Conservation (phyloP, 441 rosid genomes). For the Lepidium campestre region DNA sequence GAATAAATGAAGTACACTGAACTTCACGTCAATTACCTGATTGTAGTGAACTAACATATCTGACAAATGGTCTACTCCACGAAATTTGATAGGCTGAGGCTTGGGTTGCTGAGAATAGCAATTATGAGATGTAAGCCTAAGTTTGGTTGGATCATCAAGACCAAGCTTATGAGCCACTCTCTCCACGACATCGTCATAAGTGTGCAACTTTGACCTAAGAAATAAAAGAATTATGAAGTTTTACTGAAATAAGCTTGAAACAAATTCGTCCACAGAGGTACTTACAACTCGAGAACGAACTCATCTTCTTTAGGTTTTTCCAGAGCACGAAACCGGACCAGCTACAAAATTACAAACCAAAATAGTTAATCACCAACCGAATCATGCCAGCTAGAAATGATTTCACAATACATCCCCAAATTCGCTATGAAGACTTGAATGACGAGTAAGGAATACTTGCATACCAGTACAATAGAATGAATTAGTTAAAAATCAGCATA, state of each 20-base stretch:
- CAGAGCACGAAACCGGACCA: constrained; percentile 65
- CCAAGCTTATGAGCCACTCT: constrained; percentile 53
- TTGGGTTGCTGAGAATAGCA: constrained; percentile 80
- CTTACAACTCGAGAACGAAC: constrained; percentile 69
- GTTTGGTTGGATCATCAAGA: constrained; percentile 69
- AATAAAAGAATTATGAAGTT: constrained; percentile 1
- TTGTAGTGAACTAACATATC: constrained; percentile 75
- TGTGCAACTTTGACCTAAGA: constrained; percentile 60
- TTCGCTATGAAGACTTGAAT: not conserved
- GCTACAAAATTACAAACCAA: constrained; percentile 32
- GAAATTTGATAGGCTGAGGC: constrained; percentile 73
- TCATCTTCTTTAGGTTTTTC: constrained; percentile 79
- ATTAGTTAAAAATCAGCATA: not conserved
- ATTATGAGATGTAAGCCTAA: constrained; percentile 71
- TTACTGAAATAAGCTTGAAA: constrained; percentile 6
- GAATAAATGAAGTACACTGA: constrained; percentile 1
- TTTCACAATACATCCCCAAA: not conserved
- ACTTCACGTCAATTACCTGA: constrained; percentile 39
- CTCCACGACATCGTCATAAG: constrained; percentile 71
- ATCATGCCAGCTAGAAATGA: not conserved
- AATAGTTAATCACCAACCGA: not conserved
- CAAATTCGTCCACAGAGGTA: constrained; percentile 12
- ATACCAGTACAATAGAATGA: not conserved
- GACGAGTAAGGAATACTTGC: constrained; percentile 1
- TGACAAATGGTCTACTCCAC: constrained; percentile 57